A percentile compares a stretch with the other conserved stretches of the same genome.
Conservation (phyloP, 352 stramenopile species). For the Plasmopara halstedii region DNA sequence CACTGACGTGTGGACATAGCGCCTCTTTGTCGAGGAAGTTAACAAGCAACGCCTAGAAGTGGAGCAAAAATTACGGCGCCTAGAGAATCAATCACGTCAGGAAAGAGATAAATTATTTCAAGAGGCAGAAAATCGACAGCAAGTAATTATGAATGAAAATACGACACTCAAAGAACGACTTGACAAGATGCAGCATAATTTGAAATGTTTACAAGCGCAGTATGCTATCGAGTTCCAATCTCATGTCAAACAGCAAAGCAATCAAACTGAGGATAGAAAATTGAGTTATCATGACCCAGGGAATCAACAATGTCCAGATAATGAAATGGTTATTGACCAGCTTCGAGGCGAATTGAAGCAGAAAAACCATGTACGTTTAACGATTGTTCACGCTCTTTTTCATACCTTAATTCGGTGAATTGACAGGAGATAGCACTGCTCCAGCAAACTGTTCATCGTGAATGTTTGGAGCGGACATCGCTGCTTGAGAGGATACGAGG, state of each 20-base stretch:
- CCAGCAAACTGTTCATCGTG: constrained; percentile 74
- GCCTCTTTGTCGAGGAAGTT: constrained; percentile 22
- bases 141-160: constrained; percentile 8
- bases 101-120: constrained; percentile 10
- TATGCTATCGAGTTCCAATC: not conserved
- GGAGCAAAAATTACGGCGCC: constrained; percentile 10
- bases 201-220: constrained; percentile 9
- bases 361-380: constrained; percentile 45
- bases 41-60: constrained; percentile 21
- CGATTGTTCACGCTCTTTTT: not conserved
- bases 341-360: constrained; percentile 33
- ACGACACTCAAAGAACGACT: constrained; percentile 23
- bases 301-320: constrained; percentile 44
- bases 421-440: constrained; percentile 62
- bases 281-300: constrained; percentile 3
- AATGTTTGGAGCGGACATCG: constrained; percentile 75
- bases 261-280: not conserved
- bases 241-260: constrained; percentile 7
- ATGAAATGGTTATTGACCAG: constrained; percentile 34
- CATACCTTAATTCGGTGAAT: not conserved
- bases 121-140: constrained; percentile 10
- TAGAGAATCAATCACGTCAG: constrained; percentile 11
- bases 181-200: constrained; percentile 19
- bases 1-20: constrained; percentile 7
- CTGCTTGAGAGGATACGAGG: constrained; percentile 66